A percentile compares a stretch with the other conserved stretches of the same genome.
Conservation (phyloP, 345 rosid genomes). For the Ricinus communis region DNA sequence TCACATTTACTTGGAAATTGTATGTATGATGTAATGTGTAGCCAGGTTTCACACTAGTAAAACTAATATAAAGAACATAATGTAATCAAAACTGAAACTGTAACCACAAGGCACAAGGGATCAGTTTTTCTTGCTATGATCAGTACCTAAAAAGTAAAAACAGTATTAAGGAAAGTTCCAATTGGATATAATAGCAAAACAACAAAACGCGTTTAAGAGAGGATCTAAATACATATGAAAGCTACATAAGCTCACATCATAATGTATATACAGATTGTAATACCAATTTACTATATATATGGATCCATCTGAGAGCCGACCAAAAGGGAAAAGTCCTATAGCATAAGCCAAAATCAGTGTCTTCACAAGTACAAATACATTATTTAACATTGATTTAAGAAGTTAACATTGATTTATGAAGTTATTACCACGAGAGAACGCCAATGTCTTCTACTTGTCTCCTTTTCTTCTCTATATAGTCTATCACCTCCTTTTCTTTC, state of each 20-base stretch:
- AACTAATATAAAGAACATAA: not conserved
- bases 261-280: slow-evolving; percentile 5
- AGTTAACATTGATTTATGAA: not conserved
- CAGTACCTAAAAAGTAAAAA: too few species aligned
- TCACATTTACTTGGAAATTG: slow-evolving; percentile 5
- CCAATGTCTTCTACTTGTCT: slow-evolving; percentile 46
- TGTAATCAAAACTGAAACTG: not conserved
- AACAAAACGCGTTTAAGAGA: slow-evolving; percentile 6
- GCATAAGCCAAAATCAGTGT: slow-evolving; percentile 35
- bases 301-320: slow-evolving; percentile 34
- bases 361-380: slow-evolving; percentile 21
- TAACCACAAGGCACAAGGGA: not conserved
- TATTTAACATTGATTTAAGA: too few species aligned
- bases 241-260: slow-evolving; percentile 24
- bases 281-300: not conserved
- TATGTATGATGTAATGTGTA: not conserved
- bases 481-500: not conserved
- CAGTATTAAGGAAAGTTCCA: too few species aligned
- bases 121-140: not conserved
- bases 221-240: slow-evolving; percentile 12
- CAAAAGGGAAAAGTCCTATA: slow-evolving; percentile 20
- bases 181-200: not conserved
- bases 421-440: slow-evolving; percentile 19
- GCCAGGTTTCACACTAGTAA: slow-evolving; percentile 13
- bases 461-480: slow-evolving; percentile 6